A percentile compares a stretch with the other conserved stretches of the same genome.
Evolutionary conservation across 2,329 filamentous ascomycete species (phyloP).

Genomic region (Botryotinia narcissicola): DNA sequence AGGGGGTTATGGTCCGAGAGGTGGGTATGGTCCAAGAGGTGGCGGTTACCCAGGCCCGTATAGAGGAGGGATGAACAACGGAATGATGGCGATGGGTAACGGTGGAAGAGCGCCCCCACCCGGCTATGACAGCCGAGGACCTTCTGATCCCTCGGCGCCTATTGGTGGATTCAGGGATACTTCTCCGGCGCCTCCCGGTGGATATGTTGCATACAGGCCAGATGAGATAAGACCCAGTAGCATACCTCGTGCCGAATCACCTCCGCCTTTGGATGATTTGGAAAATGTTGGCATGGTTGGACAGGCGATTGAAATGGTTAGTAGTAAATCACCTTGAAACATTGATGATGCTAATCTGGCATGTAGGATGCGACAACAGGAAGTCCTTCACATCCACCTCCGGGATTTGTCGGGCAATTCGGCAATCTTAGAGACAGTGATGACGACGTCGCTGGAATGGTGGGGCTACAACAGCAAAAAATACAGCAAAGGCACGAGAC

Average conservation of each 20-base stretch:
- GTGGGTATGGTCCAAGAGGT: conserved; percentile 39
- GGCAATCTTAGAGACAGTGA: conserved; percentile 60
- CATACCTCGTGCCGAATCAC: conserved; percentile 61
- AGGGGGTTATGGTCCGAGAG: conserved; percentile 27
- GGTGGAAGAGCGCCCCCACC: conserved; percentile 43
- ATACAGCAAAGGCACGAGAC: conserved; percentile 47
- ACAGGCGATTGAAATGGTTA: conserved; percentile 71
- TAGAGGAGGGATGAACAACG: conserved; percentile 42
- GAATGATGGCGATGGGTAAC: conserved; percentile 42
- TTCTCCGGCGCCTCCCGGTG: conserved; percentile 19
- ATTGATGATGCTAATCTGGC: background rate
- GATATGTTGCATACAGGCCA: conserved; percentile 34
- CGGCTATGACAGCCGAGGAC: conserved; percentile 35
- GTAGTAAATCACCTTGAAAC: background rate
- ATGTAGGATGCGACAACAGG: conserved; percentile 59
- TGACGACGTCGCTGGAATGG: conserved; percentile 70
- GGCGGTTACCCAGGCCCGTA: conserved; percentile 20
- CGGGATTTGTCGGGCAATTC: conserved; percentile 45
- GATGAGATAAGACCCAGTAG: conserved; percentile 33
- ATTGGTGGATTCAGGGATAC: conserved; percentile 24
- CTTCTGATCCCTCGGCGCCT: conserved; percentile 24
- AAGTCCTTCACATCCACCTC: conserved; percentile 45
- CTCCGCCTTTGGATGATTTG: conserved; percentile 56
- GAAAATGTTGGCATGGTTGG: conserved; percentile 46
- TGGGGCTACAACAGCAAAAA: conserved; percentile 63